Percentiles rank a stretch among this genome's conserved stretches.
Evolutionary conservation across 1,284 basidiomycete genomes (phyloP).

Genomic region (Puccinia horiana): DNA sequence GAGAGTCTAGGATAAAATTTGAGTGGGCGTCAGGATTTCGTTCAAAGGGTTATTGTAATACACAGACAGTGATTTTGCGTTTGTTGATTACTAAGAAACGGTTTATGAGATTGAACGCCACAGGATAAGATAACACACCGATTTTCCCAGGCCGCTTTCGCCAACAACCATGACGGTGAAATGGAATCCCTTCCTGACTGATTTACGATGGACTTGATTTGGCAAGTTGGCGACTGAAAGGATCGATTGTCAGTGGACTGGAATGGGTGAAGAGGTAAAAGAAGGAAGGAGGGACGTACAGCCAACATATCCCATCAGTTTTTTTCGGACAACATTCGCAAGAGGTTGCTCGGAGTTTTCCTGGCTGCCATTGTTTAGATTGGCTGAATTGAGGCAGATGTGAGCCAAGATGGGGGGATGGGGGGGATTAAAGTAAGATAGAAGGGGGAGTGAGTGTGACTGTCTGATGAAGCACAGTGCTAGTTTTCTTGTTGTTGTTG

Average conservation of each 20-base stretch:
- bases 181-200: conserved; percentile 88
- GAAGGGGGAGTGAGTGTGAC: neutral
- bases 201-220: conserved; percentile 96
- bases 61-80: neutral
- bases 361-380: neutral
- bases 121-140: conserved; percentile 56
- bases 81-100: neutral
- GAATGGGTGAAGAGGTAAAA: neutral
- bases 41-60: neutral
- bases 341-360: conserved; percentile 23
- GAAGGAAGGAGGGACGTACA: conserved; percentile 52
- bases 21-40: neutral
- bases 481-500: too few species aligned
- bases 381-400: neutral
- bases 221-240: conserved; percentile 77
- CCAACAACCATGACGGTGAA: conserved; percentile 96
- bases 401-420: neutral
- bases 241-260: neutral
- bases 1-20: conserved; percentile 65
- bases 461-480: too few species aligned
- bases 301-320: conserved; percentile 77
- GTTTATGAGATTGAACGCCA: neutral
- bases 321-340: conserved; percentile 73
- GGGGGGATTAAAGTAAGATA: neutral
- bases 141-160: conserved; percentile 97